A percentile compares a stretch with the other conserved stretches of the same genome.
phyloP scores from a whole-genome alignment of 148 eudicot species.

The Dianthus caryophyllus region DNA sequence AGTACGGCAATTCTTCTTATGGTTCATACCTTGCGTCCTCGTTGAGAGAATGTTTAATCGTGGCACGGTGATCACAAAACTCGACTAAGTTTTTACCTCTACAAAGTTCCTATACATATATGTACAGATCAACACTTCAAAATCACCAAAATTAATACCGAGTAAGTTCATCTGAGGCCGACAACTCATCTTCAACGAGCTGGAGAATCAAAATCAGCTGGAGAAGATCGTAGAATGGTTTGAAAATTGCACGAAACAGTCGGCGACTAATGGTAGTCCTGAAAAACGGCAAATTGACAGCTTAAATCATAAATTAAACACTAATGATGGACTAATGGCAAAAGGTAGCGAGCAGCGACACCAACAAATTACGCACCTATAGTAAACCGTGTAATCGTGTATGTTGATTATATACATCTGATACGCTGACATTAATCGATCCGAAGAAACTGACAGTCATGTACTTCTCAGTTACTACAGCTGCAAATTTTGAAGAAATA shows the following conservation, averaged over 20 bases:
- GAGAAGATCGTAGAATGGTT: background rate
- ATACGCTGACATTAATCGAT: background rate
- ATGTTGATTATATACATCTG: constrained; percentile 1
- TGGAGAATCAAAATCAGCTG: background rate
- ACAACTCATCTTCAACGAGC: background rate
- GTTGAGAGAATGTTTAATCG: too few species aligned
- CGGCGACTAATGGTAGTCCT: background rate
- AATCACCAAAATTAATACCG: background rate
- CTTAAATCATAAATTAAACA: background rate
- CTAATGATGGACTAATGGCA: background rate
- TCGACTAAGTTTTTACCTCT: too few species aligned
- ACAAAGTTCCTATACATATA: background rate
- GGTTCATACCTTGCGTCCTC: too few species aligned
- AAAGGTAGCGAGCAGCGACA: background rate
- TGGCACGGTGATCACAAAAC: too few species aligned
- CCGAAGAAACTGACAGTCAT: background rate
- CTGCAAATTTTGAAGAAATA: background rate
- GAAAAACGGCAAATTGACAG: background rate
- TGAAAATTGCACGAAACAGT: background rate
- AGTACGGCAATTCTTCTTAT: too few species aligned
- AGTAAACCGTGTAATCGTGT: background rate
- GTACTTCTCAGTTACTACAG: background rate
- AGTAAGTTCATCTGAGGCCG: background rate
- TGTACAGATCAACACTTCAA: background rate
- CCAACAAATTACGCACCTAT: background rate